These are phyloP conservation scores for Solanum chiquidenum DNA, from an alignment of 257 asterid species.

Conservation along the genomic window DNA sequence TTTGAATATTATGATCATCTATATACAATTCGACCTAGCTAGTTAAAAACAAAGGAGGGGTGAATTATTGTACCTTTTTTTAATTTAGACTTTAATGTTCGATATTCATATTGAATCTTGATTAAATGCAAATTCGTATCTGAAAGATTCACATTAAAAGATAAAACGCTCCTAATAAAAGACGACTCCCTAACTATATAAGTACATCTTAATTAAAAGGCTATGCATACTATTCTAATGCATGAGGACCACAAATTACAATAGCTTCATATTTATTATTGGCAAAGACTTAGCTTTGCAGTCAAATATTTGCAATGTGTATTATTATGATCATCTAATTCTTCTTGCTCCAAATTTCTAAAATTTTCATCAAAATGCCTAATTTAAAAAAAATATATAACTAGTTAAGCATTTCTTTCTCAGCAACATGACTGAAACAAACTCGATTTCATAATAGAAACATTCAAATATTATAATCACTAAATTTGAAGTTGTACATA, in stretches of 20 bases:
- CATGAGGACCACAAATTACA: background rate
- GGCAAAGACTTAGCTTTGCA: background rate
- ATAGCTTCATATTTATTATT: background rate
- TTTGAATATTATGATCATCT: too few relatives aligned
- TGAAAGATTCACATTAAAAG: too few relatives aligned
- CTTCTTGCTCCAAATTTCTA: too few relatives aligned
- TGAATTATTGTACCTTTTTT: too few relatives aligned
- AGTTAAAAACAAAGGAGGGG: background rate
- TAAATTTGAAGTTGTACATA: too few relatives aligned
- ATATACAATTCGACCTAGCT: background rate
- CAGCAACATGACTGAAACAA: background rate
- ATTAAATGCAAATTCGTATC: too few relatives aligned
- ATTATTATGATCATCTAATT: too few relatives aligned
- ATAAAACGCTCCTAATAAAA: background rate
- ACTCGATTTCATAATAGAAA: too few relatives aligned
- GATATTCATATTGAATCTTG: fast-evolving
- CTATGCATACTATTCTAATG: background rate
- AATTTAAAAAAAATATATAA: too few relatives aligned
- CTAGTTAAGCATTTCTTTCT: background rate
- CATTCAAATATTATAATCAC: too few relatives aligned
- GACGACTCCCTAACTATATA: background rate
- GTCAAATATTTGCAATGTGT: background rate
- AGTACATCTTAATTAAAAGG: background rate
- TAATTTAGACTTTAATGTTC: fast-evolving
- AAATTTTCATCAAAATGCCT: background rate